These are phyloP conservation scores for Chaetomium cochliodes DNA, from an alignment of 495 filamentous ascomycete species.

Conservation along the genomic window DNA sequence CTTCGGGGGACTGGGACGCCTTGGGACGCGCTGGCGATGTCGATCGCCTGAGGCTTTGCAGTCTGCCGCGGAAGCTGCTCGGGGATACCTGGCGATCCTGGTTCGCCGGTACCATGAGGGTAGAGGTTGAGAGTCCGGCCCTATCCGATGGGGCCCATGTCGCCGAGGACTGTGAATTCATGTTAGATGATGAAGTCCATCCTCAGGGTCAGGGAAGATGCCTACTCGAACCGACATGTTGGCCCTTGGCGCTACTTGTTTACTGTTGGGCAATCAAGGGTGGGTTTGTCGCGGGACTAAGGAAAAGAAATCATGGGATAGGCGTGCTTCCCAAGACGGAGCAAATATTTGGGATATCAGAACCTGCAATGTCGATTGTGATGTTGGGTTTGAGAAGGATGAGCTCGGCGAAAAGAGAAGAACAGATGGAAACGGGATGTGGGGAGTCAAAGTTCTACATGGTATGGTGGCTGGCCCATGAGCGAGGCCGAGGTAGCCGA, in stretches of 20 bases:
- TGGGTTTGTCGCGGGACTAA: not conserved
- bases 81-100: constrained; percentile 17
- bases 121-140: constrained; percentile 7
- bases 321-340: not conserved
- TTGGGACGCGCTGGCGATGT: constrained; percentile 22
- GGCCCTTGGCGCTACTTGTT: not conserved
- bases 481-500: not conserved
- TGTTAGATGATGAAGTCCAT: not conserved
- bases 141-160: constrained; percentile 17
- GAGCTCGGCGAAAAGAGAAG: not conserved
- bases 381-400: not conserved
- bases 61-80: constrained; percentile 17
- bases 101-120: constrained; percentile 5
- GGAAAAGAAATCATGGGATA: not conserved
- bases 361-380: not conserved
- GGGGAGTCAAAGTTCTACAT: constrained; percentile 1
- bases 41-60: constrained; percentile 20
- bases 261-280: not conserved
- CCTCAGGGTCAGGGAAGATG: not conserved
- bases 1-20: constrained; percentile 19
- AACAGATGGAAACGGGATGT: not conserved
- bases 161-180: constrained; percentile 9
- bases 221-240: constrained; percentile 6
- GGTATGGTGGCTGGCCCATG: not conserved
- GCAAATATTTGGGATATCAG: too few relatives aligned